Evolutionary conservation across 2,329 filamentous ascomycete species (phyloP).

Genomic region (Tolypocladium nubicola): DNA sequence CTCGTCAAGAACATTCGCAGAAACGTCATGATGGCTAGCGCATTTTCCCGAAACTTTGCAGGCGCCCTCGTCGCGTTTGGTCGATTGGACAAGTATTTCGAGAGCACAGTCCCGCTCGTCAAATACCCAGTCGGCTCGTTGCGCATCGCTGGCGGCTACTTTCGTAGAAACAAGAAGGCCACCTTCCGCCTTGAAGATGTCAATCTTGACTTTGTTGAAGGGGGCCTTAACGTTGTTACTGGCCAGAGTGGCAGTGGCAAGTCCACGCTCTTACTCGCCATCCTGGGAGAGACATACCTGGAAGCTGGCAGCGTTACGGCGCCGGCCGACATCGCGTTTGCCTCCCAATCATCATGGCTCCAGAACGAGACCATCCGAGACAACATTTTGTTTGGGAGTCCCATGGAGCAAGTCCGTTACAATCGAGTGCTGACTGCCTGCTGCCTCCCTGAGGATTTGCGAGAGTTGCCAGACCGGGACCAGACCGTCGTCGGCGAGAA

Average conservation of each 20-base stretch:
- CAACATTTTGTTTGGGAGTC: conserved; percentile 43
- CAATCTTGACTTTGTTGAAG: conserved; percentile 39
- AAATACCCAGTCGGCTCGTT: conserved; percentile 39
- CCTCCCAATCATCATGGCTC: conserved; percentile 47
- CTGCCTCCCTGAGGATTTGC: conserved; percentile 38
- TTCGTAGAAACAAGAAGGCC: conserved; percentile 39
- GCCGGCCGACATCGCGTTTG: conserved; percentile 43
- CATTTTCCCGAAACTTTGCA: conserved; percentile 25
- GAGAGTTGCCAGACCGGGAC: conserved; percentile 38
- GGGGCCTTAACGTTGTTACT: conserved; percentile 42
- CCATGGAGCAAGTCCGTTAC: conserved; percentile 42
- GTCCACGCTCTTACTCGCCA: conserved; percentile 41
- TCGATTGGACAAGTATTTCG: conserved; percentile 44
- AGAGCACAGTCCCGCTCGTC: conserved; percentile 35
- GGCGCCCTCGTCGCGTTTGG: conserved; percentile 31
- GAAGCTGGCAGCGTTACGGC: conserved; percentile 36
- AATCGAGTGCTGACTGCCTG: conserved; percentile 44
- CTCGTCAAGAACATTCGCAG: conserved; percentile 42
- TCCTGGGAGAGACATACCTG: conserved; percentile 43
- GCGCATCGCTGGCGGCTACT: conserved; percentile 32
- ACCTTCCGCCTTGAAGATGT: conserved; percentile 37
- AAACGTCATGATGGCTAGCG: conserved; percentile 39
- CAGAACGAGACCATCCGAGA: conserved; percentile 45
- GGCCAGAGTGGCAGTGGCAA: conserved; percentile 48
- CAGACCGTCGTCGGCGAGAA: conserved; percentile 43